Evolutionary conservation across 2,329 filamentous ascomycete genomes (phyloP), one percentile per base, ranked within the genome.

Genomic region (Pyrenophora tritici-repentis): DNA sequence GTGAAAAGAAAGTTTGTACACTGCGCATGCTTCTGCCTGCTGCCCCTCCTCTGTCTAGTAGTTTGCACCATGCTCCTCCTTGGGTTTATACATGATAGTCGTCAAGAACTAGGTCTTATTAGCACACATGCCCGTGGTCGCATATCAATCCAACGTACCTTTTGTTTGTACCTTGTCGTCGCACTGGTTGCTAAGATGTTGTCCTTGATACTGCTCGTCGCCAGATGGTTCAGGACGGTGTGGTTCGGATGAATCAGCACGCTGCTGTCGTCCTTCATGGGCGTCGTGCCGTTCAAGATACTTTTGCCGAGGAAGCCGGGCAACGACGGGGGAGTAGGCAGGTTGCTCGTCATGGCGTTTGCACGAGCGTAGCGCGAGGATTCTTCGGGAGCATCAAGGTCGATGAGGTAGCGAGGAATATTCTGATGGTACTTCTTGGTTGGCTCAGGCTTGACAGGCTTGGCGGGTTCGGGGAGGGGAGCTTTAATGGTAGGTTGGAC

Each of bases 261-360:
- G 75, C 92, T 97, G 74, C 93, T 96, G 75, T 99, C 94, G 72
- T 99, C 94, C 78, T 97, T 97, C 81, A 96, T 91, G 6, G 93
- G 86, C 20, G 90, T 91, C 2, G 86, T 87, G 41, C 90, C 90
- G 73, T 99, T 99, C 59, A 99, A 77, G 53, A 99, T 97, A 26
- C 92, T 94, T 77, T 96, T 96, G 62, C 88, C 90, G 42, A 99
- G 78, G 77, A 97, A 97, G 41, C 94, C 86, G 1, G 94, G 94
- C 37, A 99, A 81, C 59, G 84, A 86, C 1, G 94, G 94, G 4
- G 94, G 93, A 18, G 86, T 86, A 1, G 91, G 86, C n/a, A 93
- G 81, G 65, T 90, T 90, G 59, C 88, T 85, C 46, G 91, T 88
- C 22, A 90, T 89, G 40, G 82, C 79, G 20, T 86, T 85, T 17